A percentile compares a stretch with the other conserved stretches of the same genome.
These are phyloP conservation scores for Nigrospora oryzae DNA, from an alignment of 2,329 filamentous ascomycete genomes.

Conservation along the genomic window DNA sequence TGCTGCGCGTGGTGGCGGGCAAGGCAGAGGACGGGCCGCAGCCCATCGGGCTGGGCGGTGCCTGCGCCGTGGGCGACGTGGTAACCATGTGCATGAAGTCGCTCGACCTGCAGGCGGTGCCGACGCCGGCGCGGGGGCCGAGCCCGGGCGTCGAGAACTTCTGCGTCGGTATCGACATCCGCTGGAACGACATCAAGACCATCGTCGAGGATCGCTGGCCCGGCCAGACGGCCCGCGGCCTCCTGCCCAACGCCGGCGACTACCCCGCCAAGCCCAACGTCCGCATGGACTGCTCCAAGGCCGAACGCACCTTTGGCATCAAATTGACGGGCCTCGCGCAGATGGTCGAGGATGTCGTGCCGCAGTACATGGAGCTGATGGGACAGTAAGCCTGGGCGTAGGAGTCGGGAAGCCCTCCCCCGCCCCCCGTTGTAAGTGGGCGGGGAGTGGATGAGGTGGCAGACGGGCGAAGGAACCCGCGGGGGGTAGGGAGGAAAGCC, in stretches of 20 bases:
- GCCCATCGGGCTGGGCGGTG: neutral
- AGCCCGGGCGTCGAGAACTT: conserved; percentile 4
- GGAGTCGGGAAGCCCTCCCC: too few species aligned
- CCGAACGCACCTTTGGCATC: conserved; percentile 3
- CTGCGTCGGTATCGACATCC: neutral
- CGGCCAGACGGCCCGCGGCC: conserved; percentile 5
- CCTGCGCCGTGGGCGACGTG: conserved; percentile 1
- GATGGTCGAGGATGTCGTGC: conserved; percentile 4
- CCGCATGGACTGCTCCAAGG: neutral
- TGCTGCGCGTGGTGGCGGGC: conserved; percentile 2
- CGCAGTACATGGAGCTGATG: conserved; percentile 6
- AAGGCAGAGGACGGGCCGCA: neutral
- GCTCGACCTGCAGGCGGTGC: conserved; percentile 3
- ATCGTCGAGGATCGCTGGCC: conserved; percentile 6
- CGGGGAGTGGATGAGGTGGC: too few species aligned
- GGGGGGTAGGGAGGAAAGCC: too few species aligned
- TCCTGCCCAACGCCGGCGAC: conserved; percentile 5
- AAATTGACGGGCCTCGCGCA: conserved; percentile 4
- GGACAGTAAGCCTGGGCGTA: neutral
- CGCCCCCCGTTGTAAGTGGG: too few species aligned
- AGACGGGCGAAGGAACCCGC: too few species aligned
- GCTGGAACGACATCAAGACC: conserved; percentile 5
- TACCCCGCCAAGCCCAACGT: conserved; percentile 5
- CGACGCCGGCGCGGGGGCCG: conserved; percentile 4
- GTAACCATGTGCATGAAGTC: conserved; percentile 3